phyloP scores from a whole-genome alignment of 805 yeast genomes.

The Candida fluviatilis region DNA sequence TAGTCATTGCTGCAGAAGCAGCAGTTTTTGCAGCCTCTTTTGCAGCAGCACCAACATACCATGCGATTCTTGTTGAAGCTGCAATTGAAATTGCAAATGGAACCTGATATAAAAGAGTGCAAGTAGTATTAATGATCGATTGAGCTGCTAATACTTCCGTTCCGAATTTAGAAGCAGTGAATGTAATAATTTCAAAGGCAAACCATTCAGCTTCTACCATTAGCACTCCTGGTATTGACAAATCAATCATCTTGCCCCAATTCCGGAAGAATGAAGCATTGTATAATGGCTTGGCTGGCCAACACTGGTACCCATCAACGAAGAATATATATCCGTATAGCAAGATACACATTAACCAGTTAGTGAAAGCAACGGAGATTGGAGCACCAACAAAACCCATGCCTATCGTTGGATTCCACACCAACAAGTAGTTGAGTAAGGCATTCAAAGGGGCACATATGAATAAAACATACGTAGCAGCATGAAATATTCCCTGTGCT shows the following conservation, averaged over 20 bases:
- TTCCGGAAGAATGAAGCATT: conserved; percentile 35
- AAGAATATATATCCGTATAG: conserved; percentile 44
- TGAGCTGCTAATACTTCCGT: conserved; percentile 68
- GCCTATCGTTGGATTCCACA: conserved; percentile 57
- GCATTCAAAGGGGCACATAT: conserved; percentile 76
- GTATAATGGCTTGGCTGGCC: conserved; percentile 29
- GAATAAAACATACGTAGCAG: conserved; percentile 66
- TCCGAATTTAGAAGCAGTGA: conserved; percentile 66
- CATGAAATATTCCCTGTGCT: conserved; percentile 76
- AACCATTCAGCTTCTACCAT: conserved; percentile 79
- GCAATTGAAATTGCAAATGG: conserved; percentile 77
- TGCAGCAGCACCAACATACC: conserved; percentile 65
- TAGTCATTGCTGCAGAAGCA: conserved; percentile 30
- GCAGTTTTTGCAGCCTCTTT: conserved; percentile 35
- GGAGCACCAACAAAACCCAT: conserved; percentile 77
- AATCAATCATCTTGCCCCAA: conserved; percentile 60
- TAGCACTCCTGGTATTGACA: conserved; percentile 69
- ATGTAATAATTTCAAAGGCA: conserved; percentile 71
- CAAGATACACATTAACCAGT: conserved; percentile 65
- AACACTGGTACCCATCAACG: conserved; percentile 44
- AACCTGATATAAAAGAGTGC: conserved; percentile 64
- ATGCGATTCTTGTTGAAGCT: conserved; percentile 72
- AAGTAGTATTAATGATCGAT: conserved; percentile 64
- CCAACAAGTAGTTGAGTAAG: conserved; percentile 58
- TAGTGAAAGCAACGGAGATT: conserved; percentile 63